A percentile compares a stretch with the other conserved stretches of the same genome.
Evolutionary conservation across 768 basidiomycete species (phyloP).

Genomic region (Agaricus subrufescens): DNA sequence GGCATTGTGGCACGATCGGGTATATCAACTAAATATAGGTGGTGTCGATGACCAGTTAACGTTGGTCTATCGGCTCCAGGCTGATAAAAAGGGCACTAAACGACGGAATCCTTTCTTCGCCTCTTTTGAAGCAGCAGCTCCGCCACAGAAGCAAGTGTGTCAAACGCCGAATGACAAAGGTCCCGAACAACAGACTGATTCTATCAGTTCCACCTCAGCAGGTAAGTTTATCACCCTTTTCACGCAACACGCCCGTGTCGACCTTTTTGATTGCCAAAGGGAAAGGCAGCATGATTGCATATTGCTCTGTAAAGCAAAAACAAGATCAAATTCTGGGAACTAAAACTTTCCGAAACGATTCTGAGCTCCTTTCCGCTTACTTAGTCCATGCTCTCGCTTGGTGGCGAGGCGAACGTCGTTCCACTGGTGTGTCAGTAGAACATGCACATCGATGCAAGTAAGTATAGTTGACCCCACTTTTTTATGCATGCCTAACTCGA

Average conservation of each 20-base stretch:
- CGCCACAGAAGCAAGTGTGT: not conserved
- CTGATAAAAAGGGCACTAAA: slow-evolving; percentile 13
- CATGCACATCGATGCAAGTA: slow-evolving; percentile 65
- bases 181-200: too few species aligned
- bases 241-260: too few species aligned
- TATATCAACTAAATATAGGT: slow-evolving; percentile 22
- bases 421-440: slow-evolving; percentile 63
- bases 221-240: too few species aligned
- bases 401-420: slow-evolving; percentile 70
- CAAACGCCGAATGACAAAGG: not conserved
- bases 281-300: too few species aligned
- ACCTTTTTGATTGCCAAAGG: too few species aligned
- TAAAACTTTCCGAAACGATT: slow-evolving; percentile 53
- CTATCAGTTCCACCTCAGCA: too few species aligned
- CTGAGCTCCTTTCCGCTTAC: slow-evolving; percentile 45
- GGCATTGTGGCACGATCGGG: slow-evolving; percentile 23
- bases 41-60: slow-evolving; percentile 38
- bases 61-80: slow-evolving; percentile 46
- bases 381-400: slow-evolving; percentile 56
- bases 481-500: not conserved
- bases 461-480: slow-evolving; percentile 19
- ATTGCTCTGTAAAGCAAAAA: not conserved
- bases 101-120: slow-evolving; percentile 7
- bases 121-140: not conserved
- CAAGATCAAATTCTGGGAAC: slow-evolving; percentile 55